Base-by-base conservation (phyloP, 1,284 basidiomycete genomes). In the Taiwanofungus camphoratus region DNA sequence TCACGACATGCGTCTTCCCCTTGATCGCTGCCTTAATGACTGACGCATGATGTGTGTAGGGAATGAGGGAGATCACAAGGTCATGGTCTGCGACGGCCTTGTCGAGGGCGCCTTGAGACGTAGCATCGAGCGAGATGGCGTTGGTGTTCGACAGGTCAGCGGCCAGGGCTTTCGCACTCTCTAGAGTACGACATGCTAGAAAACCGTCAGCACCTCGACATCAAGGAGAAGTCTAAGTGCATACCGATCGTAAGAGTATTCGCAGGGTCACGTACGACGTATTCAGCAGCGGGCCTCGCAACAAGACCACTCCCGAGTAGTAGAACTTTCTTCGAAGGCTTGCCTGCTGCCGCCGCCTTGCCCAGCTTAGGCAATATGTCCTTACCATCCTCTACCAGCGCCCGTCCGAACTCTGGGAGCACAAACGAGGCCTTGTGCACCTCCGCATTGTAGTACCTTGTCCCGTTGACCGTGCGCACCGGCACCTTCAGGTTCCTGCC, bases 1-100 rank as follows among this genome's bases (percentile, higher is more conserved):
- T 99, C 54, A 99, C 92, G 43, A 98, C 94, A 65, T 97, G 76
- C 35, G 87, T 92, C 74, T 93, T 94, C 62, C 83, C 82, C 71
- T 92, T 92, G 74, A 96, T 93, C 29, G 94, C 95, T 12, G 92
- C 89, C 67, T 90, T 85, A 73, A 99, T 95, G 59, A 99, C 92
- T 29, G 75, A 72, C 13, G 84, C 84, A 65, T 99, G 95, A 74
- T 87, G 76, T 45, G 84, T 93, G 76, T 98, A 99, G 6, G 96
- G 96, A 52, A 99, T 93, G 60, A 99, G 82, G 26, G 92, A 96
- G 60, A 99, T 89, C 62, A 99, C 92, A 46, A 98, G 77, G 66
- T 99, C 92, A 66, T 92, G 83, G 40, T 79, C 83, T 35, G 87
- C 87, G 50, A 99, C 77, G 37, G 83, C 82, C 30, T 73, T 72